Evolutionary conservation across 768 basidiomycete species (phyloP).

Genomic region (Amanita exitialis): DNA sequence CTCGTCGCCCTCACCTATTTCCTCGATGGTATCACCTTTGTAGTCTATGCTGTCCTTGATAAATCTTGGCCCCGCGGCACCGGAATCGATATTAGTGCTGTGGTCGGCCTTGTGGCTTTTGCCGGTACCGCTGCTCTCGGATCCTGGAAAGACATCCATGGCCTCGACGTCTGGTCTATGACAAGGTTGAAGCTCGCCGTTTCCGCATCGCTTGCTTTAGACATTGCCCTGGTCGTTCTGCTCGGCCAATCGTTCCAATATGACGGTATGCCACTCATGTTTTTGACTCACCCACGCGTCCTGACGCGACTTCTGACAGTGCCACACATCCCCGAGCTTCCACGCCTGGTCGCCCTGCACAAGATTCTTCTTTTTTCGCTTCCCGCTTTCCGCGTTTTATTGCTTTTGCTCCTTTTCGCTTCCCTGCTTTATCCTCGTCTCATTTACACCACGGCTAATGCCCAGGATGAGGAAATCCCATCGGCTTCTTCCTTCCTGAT

Average conservation of each 20-base stretch:
- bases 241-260: constrained; percentile 31
- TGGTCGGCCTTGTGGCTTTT: constrained; percentile 62
- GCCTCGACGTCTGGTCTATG: constrained; percentile 57
- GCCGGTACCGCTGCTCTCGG: constrained; percentile 66
- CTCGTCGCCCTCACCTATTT: constrained; percentile 66
- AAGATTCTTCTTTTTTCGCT: constrained; percentile 33
- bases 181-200: constrained; percentile 47
- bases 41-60: constrained; percentile 51
- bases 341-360: constrained; percentile 16
- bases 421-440: constrained; percentile 56
- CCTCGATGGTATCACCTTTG: constrained; percentile 66
- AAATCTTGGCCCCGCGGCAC: constrained; percentile 55
- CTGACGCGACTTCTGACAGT: constrained; percentile 7
- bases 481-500: constrained; percentile 47
- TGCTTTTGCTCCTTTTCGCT: constrained; percentile 50
- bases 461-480: constrained; percentile 29
- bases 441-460: constrained; percentile 43
- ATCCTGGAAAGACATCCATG: constrained; percentile 69
- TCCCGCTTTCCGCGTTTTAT: constrained; percentile 54
- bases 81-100: constrained; percentile 57
- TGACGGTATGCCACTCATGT: constrained; percentile 20
- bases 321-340: constrained; percentile 21
- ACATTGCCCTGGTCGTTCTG: constrained; percentile 49
- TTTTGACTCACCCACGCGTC: constrained; percentile 10
- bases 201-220: constrained; percentile 42